phyloP scores from a whole-genome alignment of 257 asterid genomes.

The Solanum clarkiae region DNA sequence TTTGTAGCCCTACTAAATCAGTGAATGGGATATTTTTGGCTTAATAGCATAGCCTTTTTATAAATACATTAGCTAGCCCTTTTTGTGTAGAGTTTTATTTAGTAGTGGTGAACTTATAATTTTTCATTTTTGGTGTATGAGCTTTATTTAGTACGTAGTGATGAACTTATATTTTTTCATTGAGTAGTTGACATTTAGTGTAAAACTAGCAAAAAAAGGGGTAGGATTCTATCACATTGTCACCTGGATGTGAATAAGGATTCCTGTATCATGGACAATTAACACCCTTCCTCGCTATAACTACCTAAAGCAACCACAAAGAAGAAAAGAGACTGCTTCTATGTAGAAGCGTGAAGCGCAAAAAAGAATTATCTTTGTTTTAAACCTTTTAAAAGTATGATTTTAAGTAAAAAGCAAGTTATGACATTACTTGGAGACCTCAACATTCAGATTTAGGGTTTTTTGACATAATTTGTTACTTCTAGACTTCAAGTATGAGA shows the following conservation, averaged over 20 bases:
- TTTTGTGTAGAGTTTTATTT: not conserved
- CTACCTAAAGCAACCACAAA: no score
- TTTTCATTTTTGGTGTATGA: not conserved
- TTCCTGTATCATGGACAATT: not conserved
- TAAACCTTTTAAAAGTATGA: no score
- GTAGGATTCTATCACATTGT: not conserved
- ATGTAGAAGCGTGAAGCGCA: no score
- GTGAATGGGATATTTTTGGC: not conserved
- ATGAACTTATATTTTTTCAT: not conserved
- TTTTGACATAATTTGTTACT: no score
- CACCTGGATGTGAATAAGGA: not conserved
- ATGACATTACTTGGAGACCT: no score
- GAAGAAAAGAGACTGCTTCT: no score
- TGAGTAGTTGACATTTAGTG: not conserved
- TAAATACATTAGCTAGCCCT: not conserved
- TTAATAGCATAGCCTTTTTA: not conserved
- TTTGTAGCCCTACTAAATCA: not conserved
- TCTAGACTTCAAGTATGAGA: no score
- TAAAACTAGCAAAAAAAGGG: not conserved
- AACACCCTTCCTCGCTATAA: not conserved
- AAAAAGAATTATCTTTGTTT: no score
- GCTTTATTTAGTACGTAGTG: not conserved
- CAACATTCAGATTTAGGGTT: no score
- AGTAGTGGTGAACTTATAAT: not conserved
- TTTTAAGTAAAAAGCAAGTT: no score